Percentiles rank a stretch among this genome's conserved stretches.
These are phyloP conservation scores for Anisodus acutangulus DNA, from an alignment of 257 asterid species.

Conservation along the genomic window DNA sequence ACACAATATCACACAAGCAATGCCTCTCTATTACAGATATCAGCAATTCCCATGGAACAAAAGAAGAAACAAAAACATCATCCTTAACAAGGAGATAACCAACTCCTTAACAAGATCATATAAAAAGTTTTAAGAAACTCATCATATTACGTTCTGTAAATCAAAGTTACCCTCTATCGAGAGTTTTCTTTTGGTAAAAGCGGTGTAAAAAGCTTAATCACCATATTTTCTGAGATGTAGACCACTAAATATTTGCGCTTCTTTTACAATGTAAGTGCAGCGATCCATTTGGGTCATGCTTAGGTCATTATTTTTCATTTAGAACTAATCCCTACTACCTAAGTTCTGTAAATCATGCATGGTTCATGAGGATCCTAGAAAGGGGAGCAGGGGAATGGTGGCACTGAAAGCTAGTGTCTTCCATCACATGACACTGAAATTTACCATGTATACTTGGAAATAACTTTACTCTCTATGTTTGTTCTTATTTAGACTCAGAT, in stretches of 20 bases:
- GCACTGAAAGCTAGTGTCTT: background rate
- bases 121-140: background rate
- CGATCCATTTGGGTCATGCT: constrained; percentile 20
- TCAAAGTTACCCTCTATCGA: background rate
- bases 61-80: background rate
- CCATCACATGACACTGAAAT: background rate
- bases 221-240: background rate
- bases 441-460: background rate
- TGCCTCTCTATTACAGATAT: background rate
- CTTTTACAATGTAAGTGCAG: constrained; percentile 2
- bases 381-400: background rate
- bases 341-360: background rate
- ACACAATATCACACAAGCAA: background rate
- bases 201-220: background rate
- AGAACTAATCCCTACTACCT: constrained; percentile 9
- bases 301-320: background rate
- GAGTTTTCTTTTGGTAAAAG: background rate
- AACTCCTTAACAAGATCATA: background rate
- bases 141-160: background rate
- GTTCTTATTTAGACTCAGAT: background rate
- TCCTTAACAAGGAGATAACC: background rate
- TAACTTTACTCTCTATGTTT: background rate
- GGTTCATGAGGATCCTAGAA: background rate
- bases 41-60: background rate
- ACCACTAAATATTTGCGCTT: background rate